Base-by-base conservation (phyloP, 73 alveolate genomes). In the Urostyla sp. region DNA sequence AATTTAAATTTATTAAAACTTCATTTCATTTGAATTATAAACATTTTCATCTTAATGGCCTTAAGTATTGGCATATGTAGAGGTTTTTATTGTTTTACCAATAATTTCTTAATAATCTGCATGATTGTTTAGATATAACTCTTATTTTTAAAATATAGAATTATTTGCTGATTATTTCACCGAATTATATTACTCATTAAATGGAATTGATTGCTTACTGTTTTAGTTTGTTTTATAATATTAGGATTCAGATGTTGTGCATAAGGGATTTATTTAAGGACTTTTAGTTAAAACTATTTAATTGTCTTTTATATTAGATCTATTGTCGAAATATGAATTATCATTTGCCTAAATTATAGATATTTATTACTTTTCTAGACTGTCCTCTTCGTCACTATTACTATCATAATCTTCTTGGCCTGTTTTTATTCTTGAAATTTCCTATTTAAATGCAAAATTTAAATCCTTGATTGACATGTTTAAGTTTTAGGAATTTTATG, bases 201-300 rank as follows among this genome's bases (percentile, higher is more conserved):
- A 10, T 55, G 8, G 45, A 30, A 6, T 55, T 55, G 30, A 18
- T 11, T 20, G 37, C 72, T 55, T 21, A 16, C 23, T 55, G 5
- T 16, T 26, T 55, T 11, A 18, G 8, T 55, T 5, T 55, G 23
- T 3, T 6, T 31, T 31, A 35, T 55, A 27, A 59, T 35, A 21
- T 40, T 63, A 63, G 1, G 79, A 63, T 43, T 63, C 79, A 23
- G n/a, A n/a, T n/a, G 61, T 63, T 4, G 60, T 40, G 27, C 79
- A 63, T 1, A 63, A 30, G 21, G 79, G 79, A 23, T 63, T 63
- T 1, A 63, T 63, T 40, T 63, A 43, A 1, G 79, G 79, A 23
- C 79, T 63, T 10, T 43, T 63, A 63, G 37, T 63, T 40, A n/a
- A n/a, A n/a, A n/a, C n/a, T n/a, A n/a, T n/a, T n/a, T n/a, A n/a